Percentiles rank a stretch among this genome's conserved stretches.
Evolutionary conservation across 202 grass and related monocot species (phyloP).

Genomic region (Elaeis oleifera): DNA sequence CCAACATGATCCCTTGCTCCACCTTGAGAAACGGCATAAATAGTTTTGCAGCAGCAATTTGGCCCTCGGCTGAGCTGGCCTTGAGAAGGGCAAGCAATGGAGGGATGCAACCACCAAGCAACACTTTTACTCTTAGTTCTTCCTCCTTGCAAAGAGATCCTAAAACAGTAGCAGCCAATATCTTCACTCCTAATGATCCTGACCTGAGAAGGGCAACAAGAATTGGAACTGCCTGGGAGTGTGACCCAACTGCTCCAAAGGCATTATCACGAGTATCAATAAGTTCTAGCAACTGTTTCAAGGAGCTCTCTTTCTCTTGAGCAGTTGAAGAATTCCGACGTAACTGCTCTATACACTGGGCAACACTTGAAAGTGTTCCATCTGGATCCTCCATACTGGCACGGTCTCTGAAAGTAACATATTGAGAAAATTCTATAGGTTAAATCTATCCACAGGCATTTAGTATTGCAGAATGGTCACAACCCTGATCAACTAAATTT

Average conservation of each 20-base stretch:
- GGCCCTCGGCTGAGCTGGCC: conserved; percentile 74
- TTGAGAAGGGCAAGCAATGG: conserved; percentile 92
- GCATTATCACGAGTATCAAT: conserved; percentile 90
- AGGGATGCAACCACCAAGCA: conserved; percentile 97
- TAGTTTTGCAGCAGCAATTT: conserved; percentile 89
- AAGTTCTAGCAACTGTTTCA: conserved; percentile 90
- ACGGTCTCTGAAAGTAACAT: conserved; percentile 43
- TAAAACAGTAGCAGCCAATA: conserved; percentile 78
- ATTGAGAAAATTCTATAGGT: not conserved
- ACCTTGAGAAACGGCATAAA: conserved; percentile 96
- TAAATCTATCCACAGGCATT: too few relatives aligned
- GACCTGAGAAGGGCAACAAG: conserved; percentile 97
- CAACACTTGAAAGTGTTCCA: conserved; percentile 90
- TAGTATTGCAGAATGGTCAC: too few relatives aligned
- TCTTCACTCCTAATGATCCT: conserved; percentile 77
- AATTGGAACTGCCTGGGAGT: conserved; percentile 91
- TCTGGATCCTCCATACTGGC: conserved; percentile 70
- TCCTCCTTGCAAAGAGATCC: conserved; percentile 99
- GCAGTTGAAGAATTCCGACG: conserved; percentile 67
- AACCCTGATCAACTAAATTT: too few relatives aligned
- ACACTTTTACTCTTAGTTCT: conserved; percentile 88
- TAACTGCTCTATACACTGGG: conserved; percentile 96
- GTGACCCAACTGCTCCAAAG: conserved; percentile 85
- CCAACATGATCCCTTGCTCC: conserved; percentile 96
- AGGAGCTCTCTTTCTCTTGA: conserved; percentile 86